Evolutionary conservation across 2,329 filamentous ascomycete species (phyloP).

Genomic region (Diplocarpon rosae): DNA sequence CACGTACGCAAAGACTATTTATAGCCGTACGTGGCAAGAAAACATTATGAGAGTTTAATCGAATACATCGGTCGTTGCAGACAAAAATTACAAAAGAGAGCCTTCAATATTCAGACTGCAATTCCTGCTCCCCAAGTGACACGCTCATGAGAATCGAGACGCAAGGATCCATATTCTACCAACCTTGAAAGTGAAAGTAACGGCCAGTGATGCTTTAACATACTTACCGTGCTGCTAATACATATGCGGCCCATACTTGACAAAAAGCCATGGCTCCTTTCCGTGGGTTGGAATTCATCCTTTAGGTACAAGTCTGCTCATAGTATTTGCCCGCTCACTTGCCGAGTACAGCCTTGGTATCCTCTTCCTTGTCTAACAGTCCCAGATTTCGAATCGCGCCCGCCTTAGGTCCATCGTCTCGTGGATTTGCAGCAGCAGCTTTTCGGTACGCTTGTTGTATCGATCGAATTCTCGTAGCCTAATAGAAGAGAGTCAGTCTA

Average conservation of each 20-base stretch:
- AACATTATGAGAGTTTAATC: neutral
- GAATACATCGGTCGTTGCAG: neutral
- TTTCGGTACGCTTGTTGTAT: constrained; percentile 81
- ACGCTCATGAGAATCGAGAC: too few relatives aligned
- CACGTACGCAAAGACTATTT: too few relatives aligned
- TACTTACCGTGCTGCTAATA: too few relatives aligned
- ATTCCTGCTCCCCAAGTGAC: too few relatives aligned
- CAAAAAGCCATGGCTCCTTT: constrained; percentile 1
- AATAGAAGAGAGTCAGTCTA: neutral
- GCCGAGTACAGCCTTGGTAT: constrained; percentile 48
- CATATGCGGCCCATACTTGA: too few relatives aligned
- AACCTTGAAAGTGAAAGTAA: too few relatives aligned
- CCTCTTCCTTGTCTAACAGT: constrained; percentile 72
- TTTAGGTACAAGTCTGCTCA: constrained; percentile 23
- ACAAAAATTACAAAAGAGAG: too few relatives aligned
- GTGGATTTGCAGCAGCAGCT: constrained; percentile 60
- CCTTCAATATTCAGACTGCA: too few relatives aligned
- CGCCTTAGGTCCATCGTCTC: constrained; percentile 71
- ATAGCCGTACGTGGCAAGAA: neutral
- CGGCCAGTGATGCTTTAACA: too few relatives aligned
- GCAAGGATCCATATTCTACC: too few relatives aligned
- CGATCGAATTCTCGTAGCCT: constrained; percentile 64
- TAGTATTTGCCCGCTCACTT: constrained; percentile 19
- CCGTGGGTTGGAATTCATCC: constrained; percentile 7
- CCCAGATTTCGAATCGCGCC: constrained; percentile 83